Evolutionary conservation across 2,329 filamentous ascomycete genomes (phyloP).

Genomic region (Stagonosporopsis vannaccii): DNA sequence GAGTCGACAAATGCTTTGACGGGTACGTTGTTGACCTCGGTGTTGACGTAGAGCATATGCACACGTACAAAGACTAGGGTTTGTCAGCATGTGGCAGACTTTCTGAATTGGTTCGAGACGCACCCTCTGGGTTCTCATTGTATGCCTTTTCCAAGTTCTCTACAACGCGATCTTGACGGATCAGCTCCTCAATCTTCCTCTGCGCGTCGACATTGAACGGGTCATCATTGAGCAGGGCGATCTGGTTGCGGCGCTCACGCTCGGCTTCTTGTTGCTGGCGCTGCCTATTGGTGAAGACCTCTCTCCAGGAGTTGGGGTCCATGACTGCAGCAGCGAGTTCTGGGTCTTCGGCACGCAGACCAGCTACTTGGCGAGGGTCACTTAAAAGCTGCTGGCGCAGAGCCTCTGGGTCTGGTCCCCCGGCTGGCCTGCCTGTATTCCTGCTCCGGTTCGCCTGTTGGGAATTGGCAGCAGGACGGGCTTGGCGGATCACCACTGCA

Average conservation of each 20-base stretch:
- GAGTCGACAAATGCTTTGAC: conserved; percentile 98
- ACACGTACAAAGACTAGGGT: conserved; percentile 85
- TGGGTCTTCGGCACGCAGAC: conserved; percentile 75
- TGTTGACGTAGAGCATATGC: conserved; percentile 94
- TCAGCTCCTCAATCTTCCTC: conserved; percentile 93
- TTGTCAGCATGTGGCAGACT: conserved; percentile 23
- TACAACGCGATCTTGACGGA: conserved; percentile 90
- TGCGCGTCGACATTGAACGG: conserved; percentile 95
- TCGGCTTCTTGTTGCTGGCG: conserved; percentile 76
- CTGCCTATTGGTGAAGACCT: conserved; percentile 72
- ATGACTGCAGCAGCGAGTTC: conserved; percentile 79
- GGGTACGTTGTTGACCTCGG: conserved; percentile 89
- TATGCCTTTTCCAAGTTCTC: conserved; percentile 96
- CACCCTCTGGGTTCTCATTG: conserved; percentile 97
- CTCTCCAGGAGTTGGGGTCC: conserved; percentile 77
- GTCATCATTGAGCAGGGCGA: conserved; percentile 86
- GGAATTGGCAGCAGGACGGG: conserved; percentile 20
- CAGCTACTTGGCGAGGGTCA: conserved; percentile 74
- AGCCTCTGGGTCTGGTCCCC: conserved; percentile 70
- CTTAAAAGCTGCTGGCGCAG: conserved; percentile 83
- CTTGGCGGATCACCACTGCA: conserved; percentile 73
- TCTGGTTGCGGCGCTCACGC: conserved; percentile 79
- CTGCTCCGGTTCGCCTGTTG: conserved; percentile 38
- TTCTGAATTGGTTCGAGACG: conserved; percentile 33
- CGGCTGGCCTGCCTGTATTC: conserved; percentile 19